Percentiles rank a stretch among this genome's conserved stretches.
These are phyloP conservation scores for Xylaria sp. DNA, from an alignment of 2,329 filamentous ascomycete genomes.

Conservation along the genomic window DNA sequence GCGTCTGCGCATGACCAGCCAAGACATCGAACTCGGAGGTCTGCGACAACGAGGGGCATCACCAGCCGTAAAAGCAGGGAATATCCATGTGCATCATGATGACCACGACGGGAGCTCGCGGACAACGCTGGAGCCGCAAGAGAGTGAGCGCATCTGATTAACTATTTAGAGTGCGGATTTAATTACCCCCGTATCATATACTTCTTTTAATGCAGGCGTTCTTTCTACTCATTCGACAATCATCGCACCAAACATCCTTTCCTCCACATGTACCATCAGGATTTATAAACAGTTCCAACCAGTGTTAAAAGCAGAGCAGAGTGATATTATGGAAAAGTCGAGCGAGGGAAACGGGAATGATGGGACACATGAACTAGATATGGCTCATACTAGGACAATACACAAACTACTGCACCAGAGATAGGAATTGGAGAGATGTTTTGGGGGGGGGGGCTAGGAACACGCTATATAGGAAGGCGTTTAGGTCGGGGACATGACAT, in stretches of 20 bases:
- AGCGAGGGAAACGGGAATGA: background rate
- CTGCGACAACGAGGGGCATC: conserved; percentile 39
- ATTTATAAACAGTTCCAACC: background rate
- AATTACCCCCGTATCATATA: background rate
- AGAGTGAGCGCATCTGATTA: conserved; percentile 15
- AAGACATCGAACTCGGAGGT: conserved; percentile 47
- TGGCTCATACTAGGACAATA: background rate
- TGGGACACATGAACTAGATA: background rate
- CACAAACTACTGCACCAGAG: background rate
- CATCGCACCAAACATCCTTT: background rate
- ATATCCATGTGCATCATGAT: conserved; percentile 17
- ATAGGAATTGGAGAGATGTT: background rate
- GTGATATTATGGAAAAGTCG: background rate
- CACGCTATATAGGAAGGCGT: background rate
- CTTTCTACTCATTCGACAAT: background rate
- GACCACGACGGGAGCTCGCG: conserved; percentile 29
- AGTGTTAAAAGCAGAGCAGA: background rate
- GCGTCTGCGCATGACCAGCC: conserved; percentile 29
- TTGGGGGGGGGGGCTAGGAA: background rate
- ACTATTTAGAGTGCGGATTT: background rate
- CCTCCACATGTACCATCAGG: background rate
- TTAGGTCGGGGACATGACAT: background rate
- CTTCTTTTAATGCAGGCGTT: conserved; percentile 5
- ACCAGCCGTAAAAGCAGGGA: conserved; percentile 27
- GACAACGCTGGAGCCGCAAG: conserved; percentile 23